Conservation (phyloP, 805 yeast species). For the Saccharomycopsis oosterbeekiorum region DNA sequence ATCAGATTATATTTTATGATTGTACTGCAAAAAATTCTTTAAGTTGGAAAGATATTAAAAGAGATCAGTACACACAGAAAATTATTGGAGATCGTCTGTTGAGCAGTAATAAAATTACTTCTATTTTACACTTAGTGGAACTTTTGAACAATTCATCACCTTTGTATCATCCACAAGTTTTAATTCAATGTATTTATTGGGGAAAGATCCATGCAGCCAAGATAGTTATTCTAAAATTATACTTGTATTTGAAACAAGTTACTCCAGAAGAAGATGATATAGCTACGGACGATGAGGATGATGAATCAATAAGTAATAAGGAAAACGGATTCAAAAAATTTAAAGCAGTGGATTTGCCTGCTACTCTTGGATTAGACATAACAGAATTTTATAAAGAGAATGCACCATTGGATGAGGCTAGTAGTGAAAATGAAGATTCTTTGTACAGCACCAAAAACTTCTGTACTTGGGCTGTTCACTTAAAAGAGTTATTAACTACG, state of each 20-base stretch:
- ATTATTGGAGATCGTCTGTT: constrained; percentile 45
- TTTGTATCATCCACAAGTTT: constrained; percentile 79
- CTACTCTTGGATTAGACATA: constrained; percentile 10
- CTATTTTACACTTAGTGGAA: constrained; percentile 58
- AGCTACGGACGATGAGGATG: constrained; percentile 24
- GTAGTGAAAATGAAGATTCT: constrained; percentile 21
- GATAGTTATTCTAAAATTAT: constrained; percentile 44
- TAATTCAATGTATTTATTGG: constrained; percentile 64
- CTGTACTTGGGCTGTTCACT: constrained; percentile 15
- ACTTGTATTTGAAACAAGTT: constrained; percentile 43
- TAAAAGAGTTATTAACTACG: constrained; percentile 52
- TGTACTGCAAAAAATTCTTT: constrained; percentile 32
- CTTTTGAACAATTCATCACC: constrained; percentile 87
- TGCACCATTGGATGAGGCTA: constrained; percentile 13
- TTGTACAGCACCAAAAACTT: constrained; percentile 22
- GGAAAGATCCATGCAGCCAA: constrained; percentile 48
- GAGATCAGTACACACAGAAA: constrained; percentile 37
- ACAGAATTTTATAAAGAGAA: constrained; percentile 9
- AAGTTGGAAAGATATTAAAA: constrained; percentile 34
- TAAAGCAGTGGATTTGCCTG: constrained; percentile 9
- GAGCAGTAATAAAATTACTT: constrained; percentile 18
- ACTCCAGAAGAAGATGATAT: constrained; percentile 29
- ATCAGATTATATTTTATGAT: constrained; percentile 78
- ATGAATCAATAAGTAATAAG: constrained; percentile 21
- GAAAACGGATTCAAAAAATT: constrained; percentile 5